Percentiles rank a stretch among this genome's conserved stretches.
phyloP scores from a whole-genome alignment of 2,329 filamentous ascomycete species.

The Lasiodiplodia hormozganensis region DNA sequence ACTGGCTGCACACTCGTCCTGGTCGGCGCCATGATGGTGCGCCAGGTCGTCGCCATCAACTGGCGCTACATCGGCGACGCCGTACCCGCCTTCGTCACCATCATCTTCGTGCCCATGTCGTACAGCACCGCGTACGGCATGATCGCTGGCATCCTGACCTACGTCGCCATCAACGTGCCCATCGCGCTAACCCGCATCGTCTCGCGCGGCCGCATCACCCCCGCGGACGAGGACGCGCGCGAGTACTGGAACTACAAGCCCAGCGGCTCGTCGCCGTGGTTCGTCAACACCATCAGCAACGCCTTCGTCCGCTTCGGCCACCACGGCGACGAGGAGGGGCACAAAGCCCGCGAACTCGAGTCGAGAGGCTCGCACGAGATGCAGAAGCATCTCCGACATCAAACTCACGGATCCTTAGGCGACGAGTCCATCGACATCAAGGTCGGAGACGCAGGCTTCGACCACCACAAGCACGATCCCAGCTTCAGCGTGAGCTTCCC shows the following conservation, averaged over 20 bases:
- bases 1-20: conserved; percentile 67
- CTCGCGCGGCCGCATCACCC: conserved; percentile 73
- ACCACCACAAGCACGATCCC: neutral
- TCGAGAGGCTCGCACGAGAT: conserved; percentile 8
- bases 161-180: conserved; percentile 74
- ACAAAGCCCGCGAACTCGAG: conserved; percentile 20
- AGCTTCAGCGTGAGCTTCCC: neutral
- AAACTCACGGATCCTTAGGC: neutral
- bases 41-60: conserved; percentile 80
- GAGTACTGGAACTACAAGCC: conserved; percentile 80
- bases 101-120: conserved; percentile 86
- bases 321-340: neutral
- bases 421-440: conserved; percentile 1
- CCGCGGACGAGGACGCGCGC: conserved; percentile 75
- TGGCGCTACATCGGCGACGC: conserved; percentile 86
- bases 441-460: neutral
- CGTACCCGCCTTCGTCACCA: conserved; percentile 82
- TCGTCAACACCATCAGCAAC: conserved; percentile 37
- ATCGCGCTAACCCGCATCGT: conserved; percentile 72
- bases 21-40: conserved; percentile 76
- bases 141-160: conserved; percentile 79
- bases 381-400: neutral
- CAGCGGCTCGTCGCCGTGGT: conserved; percentile 50
- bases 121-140: conserved; percentile 89
- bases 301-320: conserved; percentile 70